Percentiles rank a stretch among this genome's conserved stretches.
These are phyloP conservation scores for Globisporangium apiculatum DNA, from an alignment of 352 stramenopile genomes.

Conservation along the genomic window DNA sequence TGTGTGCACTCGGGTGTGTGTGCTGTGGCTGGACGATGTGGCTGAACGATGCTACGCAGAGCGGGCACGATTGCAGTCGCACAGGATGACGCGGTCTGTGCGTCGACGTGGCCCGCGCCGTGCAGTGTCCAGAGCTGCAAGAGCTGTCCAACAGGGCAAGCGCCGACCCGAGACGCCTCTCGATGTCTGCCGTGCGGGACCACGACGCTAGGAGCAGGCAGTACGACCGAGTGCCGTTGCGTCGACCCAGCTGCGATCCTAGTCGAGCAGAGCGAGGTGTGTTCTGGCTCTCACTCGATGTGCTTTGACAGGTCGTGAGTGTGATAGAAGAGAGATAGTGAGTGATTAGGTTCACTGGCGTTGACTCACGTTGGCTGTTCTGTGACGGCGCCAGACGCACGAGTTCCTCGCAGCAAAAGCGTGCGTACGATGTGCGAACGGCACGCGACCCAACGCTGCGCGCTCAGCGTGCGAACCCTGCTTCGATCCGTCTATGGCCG, in stretches of 20 bases:
- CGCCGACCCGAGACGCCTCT: slow-evolving; percentile 31
- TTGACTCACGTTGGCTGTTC: too few relatives aligned
- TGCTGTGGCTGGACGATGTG: too few relatives aligned
- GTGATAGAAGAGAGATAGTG: neutral
- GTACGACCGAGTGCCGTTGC: slow-evolving; percentile 44
- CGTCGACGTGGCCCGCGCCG: slow-evolving; percentile 54
- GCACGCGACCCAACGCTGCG: slow-evolving; percentile 22
- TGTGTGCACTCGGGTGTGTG: too few relatives aligned
- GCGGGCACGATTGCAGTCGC: slow-evolving; percentile 15
- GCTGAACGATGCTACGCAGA: slow-evolving; percentile 1
- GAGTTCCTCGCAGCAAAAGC: slow-evolving; percentile 48
- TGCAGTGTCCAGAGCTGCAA: slow-evolving; percentile 42
- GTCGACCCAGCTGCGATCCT: slow-evolving; percentile 30
- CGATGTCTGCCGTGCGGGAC: slow-evolving; percentile 54
- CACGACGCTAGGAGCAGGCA: slow-evolving; percentile 41
- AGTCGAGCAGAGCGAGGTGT: slow-evolving; percentile 40
- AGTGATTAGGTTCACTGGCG: neutral
- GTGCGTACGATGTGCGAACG: slow-evolving; percentile 45
- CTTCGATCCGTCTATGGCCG: slow-evolving; percentile 70
- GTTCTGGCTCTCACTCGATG: neutral
- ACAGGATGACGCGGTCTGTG: slow-evolving; percentile 28
- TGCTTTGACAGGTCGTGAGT: too few relatives aligned
- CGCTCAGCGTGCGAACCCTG: slow-evolving; percentile 62
- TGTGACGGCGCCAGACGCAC: slow-evolving; percentile 24
- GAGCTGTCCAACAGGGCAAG: slow-evolving; percentile 26